Evolutionary conservation across 2,329 filamentous ascomycete genomes (phyloP), one percentile per base, ranked within the genome.

Genomic region (Emergomyces orientalis): DNA sequence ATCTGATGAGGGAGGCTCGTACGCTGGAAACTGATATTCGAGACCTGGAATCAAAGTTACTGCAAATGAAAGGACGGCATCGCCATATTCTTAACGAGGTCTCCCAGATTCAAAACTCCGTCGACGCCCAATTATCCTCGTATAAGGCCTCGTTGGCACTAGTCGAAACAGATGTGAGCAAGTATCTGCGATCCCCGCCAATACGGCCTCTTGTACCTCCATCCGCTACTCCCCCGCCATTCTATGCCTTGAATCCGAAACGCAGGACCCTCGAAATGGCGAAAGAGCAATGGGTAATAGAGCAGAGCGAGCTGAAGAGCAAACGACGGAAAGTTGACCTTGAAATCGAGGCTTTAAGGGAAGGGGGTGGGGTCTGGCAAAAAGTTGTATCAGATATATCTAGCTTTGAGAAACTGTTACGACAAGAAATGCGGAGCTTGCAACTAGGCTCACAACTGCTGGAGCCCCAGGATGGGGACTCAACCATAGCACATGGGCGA

Each of bases 251-350:
- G 39, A 82, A 82, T n/a, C 74, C 79, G 0, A 80, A 82, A 62
- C 79, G 83, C 43, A 77, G 85, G 51, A 87, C 84, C 1, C 76
- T 87, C 32, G 80, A 82, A 37, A 81, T 86, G 79, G 85, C 83
- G 4, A 78, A 78, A 62, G 82, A 85, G 51, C 80, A 84, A 65
- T 86, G 82, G 79, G 72, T 74, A 22, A 74, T 75, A 1, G 83
- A 86, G 67, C 76, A 79, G 58, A 76, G 75, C 17, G 71, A 73
- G 9, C 67, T 84, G 19, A 69, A 75, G 3, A 72, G 75, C 52
- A 78, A 78, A 62, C 79, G 78, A 56, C 69, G 77, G 39, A 72
- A 76, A 54, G 77, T 82, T 3, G 78, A 84, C 63, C 72, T 74
- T 32, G 85, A 87, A 67, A 81, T 81, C 52, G 70, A 76, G 27